phyloP scores from a whole-genome alignment of 2,329 filamentous ascomycete genomes.

The Monilinia vaccinii-corymbosi region DNA sequence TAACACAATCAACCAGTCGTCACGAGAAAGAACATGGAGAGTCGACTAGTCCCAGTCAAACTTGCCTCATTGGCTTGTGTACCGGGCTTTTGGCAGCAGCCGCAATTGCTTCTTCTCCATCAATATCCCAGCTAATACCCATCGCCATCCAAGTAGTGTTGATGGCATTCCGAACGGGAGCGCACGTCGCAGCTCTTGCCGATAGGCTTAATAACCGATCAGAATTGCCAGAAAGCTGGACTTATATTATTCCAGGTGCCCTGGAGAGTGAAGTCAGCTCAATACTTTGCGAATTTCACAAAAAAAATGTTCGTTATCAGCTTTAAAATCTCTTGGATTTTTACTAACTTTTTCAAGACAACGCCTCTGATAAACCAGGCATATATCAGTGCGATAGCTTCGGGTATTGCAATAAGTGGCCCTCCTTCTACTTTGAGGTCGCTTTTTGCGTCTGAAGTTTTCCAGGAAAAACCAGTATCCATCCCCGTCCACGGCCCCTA shows the following conservation, averaged over 20 bases:
- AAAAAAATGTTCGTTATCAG: constrained; percentile 36
- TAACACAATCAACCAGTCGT: background rate
- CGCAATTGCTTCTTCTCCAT: constrained; percentile 8
- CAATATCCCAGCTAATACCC: constrained; percentile 8
- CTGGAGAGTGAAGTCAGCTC: constrained; percentile 42
- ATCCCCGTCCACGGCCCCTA: constrained; percentile 23
- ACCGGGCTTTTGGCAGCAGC: constrained; percentile 9
- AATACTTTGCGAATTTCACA: constrained; percentile 49
- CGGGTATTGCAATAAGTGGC: constrained; percentile 9
- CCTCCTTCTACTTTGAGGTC: constrained; percentile 5
- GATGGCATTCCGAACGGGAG: constrained; percentile 6
- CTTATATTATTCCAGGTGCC: constrained; percentile 52
- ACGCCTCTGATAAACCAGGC: constrained; percentile 38
- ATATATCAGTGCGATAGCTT: constrained; percentile 7
- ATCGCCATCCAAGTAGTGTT: constrained; percentile 8
- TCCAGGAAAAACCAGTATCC: constrained; percentile 8
- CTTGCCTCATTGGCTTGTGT: constrained; percentile 9
- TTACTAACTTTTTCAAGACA: background rate
- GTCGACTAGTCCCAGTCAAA: background rate
- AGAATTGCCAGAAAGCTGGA: constrained; percentile 52
- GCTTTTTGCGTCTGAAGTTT: constrained; percentile 6
- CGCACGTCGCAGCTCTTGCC: constrained; percentile 12
- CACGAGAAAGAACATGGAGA: constrained; percentile 9
- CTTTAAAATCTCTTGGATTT: background rate
- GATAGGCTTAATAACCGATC: constrained; percentile 21